These are phyloP conservation scores for Ustilago tritici DNA, from an alignment of 1,284 basidiomycete species.

Conservation along the genomic window DNA sequence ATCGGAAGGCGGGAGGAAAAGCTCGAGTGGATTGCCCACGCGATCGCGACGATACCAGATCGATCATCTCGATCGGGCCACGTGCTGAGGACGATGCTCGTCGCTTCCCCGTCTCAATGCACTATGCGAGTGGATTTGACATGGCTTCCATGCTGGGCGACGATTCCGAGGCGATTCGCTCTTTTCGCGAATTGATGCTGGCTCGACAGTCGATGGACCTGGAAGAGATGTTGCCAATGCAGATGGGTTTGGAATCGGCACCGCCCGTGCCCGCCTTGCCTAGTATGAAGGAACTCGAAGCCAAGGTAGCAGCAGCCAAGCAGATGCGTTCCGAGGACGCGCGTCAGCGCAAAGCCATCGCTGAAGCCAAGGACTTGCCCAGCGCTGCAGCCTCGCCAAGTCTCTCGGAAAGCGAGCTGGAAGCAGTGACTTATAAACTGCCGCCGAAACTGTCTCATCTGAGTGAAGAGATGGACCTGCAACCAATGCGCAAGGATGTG, in stretches of 20 bases:
- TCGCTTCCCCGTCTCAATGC: constrained; percentile 62
- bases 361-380: background rate
- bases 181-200: constrained; percentile 54
- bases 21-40: constrained; percentile 1
- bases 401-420: constrained; percentile 10
- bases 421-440: constrained; percentile 1
- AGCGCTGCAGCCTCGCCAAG: constrained; percentile 15
- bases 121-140: constrained; percentile 59
- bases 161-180: constrained; percentile 43
- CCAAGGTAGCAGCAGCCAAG: constrained; percentile 38
- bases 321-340: constrained; percentile 20
- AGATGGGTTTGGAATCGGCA: constrained; percentile 31
- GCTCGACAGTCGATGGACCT: constrained; percentile 59
- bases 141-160: constrained; percentile 52
- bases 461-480: constrained; percentile 19
- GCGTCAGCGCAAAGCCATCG: background rate
- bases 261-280: constrained; percentile 59
- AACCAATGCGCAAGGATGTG: constrained; percentile 23
- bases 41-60: constrained; percentile 24
- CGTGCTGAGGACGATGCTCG: constrained; percentile 48
- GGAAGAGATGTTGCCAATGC: constrained; percentile 55
- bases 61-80: constrained; percentile 45
- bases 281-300: constrained; percentile 37
- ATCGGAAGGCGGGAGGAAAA: background rate
- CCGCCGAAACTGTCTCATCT: constrained; percentile 35